Evolutionary conservation across 2,329 filamentous ascomycete species (phyloP), one percentile per base, ranked within the genome.

Genomic region (Diplodia scrobiculata): DNA sequence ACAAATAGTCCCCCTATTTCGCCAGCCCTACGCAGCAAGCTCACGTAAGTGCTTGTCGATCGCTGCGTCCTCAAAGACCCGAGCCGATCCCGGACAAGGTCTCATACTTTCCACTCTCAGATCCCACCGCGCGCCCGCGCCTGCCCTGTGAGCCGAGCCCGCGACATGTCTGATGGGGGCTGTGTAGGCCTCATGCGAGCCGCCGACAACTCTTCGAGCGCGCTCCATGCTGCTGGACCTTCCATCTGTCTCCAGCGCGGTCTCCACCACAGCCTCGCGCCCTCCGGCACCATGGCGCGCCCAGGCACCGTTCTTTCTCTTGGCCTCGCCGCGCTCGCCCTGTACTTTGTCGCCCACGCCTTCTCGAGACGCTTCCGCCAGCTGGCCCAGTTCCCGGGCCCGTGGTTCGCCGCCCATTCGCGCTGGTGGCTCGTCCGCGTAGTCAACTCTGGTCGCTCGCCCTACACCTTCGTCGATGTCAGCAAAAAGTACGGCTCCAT

Each of bases 401-500:
- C 60, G 11, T 21, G 60, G 14, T 63, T 47, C 47, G 60, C 60
- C 32, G 60, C 60, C 21, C 50, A 63, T 34, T n/a, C 60, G 48
- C 60, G 60, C 9, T 17, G 52, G 27, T 63, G 60, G 60, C 60
- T 63, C 14, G 47, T 34, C 32, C 41, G 45, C 17, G 48, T 53
- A 5, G 34, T 63, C 47, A 48, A 41, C 47, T 63, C 60, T 0
- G 60, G 60, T n/a, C 21, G 25, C 34, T 63, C 60, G 32, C 47
- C 60, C 47, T 45, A 63, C 38, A 63, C 60, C 47, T 63, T 63
- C 48, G 60, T 63, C 47, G 47, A 53, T 50, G 48, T 63, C 47
- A 63, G n/a, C 60, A 32, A 19, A 14, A 41, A 41, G 60, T 63
- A 63, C 60, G 79, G 78, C 25, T 73, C 77, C 14, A 76, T 81